Evolutionary conservation across 2,329 filamentous ascomycete species (phyloP), one percentile per base, ranked within the genome.

Genomic region (Aspergillus carbonarius): DNA sequence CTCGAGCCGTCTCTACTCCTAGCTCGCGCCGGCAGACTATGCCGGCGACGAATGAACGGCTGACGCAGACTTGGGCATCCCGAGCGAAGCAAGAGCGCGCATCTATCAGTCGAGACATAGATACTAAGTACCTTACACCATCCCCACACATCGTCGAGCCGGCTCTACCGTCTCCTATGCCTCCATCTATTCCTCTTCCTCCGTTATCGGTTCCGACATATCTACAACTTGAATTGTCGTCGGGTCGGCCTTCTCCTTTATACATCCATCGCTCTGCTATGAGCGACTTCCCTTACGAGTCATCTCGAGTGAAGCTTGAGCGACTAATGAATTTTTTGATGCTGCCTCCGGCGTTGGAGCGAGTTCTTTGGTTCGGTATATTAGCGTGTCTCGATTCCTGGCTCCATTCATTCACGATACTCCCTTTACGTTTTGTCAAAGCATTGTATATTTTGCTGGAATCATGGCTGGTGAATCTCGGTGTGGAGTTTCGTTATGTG

Each of bases 321-420:
- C 87, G 96, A 39, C 81, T 99, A 12, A 84, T 91, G 64, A 98
- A 98, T 72, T 96, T 97, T 60, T 76, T 99, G 5, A 80, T 92
- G 25, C 79, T 99, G 3, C 92, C 93, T 0, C 84, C 86, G 0
- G 90, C 89, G 60, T 82, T 99, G 5, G 95, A 99, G 76, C 85
- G 89, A 47, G 89, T 93, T 0, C 83, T 99, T 5, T 86, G 88
- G 60, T 98, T 99, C 76, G 95, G 95, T 6, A 88, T 91, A 0
- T 77, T 98, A 34, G 93, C 93, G 6, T 99, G 95, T 75, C 81
- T 99, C 5, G 95, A 99, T 73, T 90, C 93, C 1, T 99, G 93
- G 92, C 84, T 99, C 1, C 95, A 97, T 76, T 96, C 92, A 0
- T 96, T 99, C 68, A 99, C 95, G 0, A 96, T 99, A 46, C 80